Conservation (phyloP, 768 basidiomycete genomes). For the Suillus cothurnatus region DNA sequence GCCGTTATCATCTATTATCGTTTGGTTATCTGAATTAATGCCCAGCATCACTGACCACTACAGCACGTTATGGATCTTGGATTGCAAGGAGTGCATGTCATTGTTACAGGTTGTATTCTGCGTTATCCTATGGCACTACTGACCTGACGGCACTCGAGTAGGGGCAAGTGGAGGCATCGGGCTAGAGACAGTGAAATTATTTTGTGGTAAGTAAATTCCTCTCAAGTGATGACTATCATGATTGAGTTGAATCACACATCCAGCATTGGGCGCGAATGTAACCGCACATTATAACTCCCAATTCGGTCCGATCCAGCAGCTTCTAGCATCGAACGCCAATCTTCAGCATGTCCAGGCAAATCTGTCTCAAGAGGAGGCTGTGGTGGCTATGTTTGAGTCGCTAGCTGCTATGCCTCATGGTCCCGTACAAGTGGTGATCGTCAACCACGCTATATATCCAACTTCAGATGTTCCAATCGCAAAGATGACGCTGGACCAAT, state of each 20-base stretch:
- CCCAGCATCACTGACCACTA: too few relatives aligned
- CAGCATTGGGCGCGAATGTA: slow-evolving; percentile 72
- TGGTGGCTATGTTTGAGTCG: slow-evolving; percentile 49
- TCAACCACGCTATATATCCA: slow-evolving; percentile 64
- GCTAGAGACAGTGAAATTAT: too few relatives aligned
- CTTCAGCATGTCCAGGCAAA: slow-evolving; percentile 52
- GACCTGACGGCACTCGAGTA: too few relatives aligned
- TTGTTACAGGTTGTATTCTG: too few relatives aligned
- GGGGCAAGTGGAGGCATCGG: too few relatives aligned
- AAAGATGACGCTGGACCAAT: slow-evolving; percentile 61
- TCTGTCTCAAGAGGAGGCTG: slow-evolving; percentile 56
- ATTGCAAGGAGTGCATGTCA: too few relatives aligned
- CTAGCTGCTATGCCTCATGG: slow-evolving; percentile 42
- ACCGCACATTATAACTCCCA: slow-evolving; percentile 38
- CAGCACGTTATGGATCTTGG: too few relatives aligned
- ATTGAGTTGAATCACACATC: not conserved
- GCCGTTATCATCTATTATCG: too few relatives aligned
- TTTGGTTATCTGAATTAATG: too few relatives aligned
- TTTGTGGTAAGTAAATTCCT: too few relatives aligned
- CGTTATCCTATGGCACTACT: too few relatives aligned
- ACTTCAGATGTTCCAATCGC: slow-evolving; percentile 48
- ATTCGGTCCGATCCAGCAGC: slow-evolving; percentile 39
- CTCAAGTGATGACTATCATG: too few relatives aligned
- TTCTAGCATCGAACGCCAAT: slow-evolving; percentile 37
- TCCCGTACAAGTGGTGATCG: slow-evolving; percentile 56